Conservation (phyloP, 1,139 yeast genomes). For the Zygoascus hellenicus region DNA sequence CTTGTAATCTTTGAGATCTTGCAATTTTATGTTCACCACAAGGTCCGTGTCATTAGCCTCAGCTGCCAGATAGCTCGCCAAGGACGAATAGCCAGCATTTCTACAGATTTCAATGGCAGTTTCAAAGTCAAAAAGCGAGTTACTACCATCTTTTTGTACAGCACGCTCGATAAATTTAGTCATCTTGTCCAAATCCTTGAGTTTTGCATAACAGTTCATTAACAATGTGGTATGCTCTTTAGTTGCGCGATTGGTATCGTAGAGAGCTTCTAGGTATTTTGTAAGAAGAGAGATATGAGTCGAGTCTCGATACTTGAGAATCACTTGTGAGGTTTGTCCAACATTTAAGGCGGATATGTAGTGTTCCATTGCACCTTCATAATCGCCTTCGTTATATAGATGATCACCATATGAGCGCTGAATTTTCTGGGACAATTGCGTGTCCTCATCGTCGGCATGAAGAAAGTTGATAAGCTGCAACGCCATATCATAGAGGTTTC, state of each 20-base stretch:
- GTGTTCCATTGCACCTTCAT: slow-evolving; percentile 62
- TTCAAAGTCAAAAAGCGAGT: slow-evolving; percentile 54
- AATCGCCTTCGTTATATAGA: slow-evolving; percentile 60
- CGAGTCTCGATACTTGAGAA: slow-evolving; percentile 80
- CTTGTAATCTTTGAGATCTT: slow-evolving; percentile 58
- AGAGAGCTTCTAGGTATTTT: slow-evolving; percentile 56
- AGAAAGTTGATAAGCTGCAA: slow-evolving; percentile 55
- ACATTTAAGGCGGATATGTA: slow-evolving; percentile 51
- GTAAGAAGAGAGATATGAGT: slow-evolving; percentile 65
- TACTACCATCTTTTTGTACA: slow-evolving; percentile 37
- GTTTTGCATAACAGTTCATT: slow-evolving; percentile 76
- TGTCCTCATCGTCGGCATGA: slow-evolving; percentile 36
- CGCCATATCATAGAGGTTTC: slow-evolving; percentile 71
- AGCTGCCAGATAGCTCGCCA: slow-evolving; percentile 67
- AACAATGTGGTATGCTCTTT: slow-evolving; percentile 78
- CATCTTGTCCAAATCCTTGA: slow-evolving; percentile 57
- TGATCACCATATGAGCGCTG: slow-evolving; percentile 53
- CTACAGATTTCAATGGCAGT: slow-evolving; percentile 67
- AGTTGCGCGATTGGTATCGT: slow-evolving; percentile 49
- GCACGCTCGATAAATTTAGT: slow-evolving; percentile 48
- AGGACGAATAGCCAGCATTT: slow-evolving; percentile 64
- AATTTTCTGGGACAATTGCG: background rate
- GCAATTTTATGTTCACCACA: slow-evolving; percentile 71
- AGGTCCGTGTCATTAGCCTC: slow-evolving; percentile 67
- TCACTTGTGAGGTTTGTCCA: slow-evolving; percentile 61